Conservation (phyloP, 2,329 filamentous ascomycete species). For the Clonostachys sp. region DNA sequence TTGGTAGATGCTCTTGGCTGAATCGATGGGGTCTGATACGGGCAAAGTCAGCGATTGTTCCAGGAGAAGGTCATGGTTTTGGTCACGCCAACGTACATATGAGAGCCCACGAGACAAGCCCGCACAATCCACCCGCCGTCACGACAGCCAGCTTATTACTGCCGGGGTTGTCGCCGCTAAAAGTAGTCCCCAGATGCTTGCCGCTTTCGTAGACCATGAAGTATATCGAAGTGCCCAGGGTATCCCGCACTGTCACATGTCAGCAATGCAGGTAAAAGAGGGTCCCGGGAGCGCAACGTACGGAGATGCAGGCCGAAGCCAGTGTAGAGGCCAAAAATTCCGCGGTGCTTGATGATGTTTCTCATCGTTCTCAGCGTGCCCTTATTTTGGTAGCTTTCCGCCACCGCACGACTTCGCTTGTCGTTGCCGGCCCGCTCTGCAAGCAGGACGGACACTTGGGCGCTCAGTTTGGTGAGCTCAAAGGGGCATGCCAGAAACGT, state of each 20-base stretch:
- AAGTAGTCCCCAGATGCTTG: conserved; percentile 76
- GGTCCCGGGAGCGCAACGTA: conserved; percentile 34
- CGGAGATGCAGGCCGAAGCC: conserved; percentile 75
- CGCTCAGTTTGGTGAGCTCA: conserved; percentile 84
- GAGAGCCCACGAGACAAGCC: conserved; percentile 77
- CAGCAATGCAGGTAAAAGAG: conserved; percentile 1
- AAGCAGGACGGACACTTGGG: conserved; percentile 78
- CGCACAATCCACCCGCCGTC: conserved; percentile 74
- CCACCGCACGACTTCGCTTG: conserved; percentile 51
- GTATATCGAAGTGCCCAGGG: conserved; percentile 78
- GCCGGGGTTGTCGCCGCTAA: conserved; percentile 65
- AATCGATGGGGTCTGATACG: conserved; percentile 63
- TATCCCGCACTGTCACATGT: conserved; percentile 64
- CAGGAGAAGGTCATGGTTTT: neutral
- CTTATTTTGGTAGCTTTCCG: conserved; percentile 70
- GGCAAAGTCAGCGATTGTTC: no score
- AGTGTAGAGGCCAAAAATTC: conserved; percentile 70
- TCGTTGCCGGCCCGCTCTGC: conserved; percentile 35
- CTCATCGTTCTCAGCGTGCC: conserved; percentile 72
- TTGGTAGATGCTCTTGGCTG: conserved; percentile 82
- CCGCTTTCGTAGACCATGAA: conserved; percentile 87
- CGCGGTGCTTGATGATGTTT: conserved; percentile 72
- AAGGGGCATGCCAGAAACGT: conserved; percentile 82
- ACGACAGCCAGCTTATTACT: conserved; percentile 77
- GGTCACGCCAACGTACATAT: conserved; percentile 52